phyloP scores from a whole-genome alignment of 495 filamentous ascomycete genomes.

The Neurospora sp. region DNA sequence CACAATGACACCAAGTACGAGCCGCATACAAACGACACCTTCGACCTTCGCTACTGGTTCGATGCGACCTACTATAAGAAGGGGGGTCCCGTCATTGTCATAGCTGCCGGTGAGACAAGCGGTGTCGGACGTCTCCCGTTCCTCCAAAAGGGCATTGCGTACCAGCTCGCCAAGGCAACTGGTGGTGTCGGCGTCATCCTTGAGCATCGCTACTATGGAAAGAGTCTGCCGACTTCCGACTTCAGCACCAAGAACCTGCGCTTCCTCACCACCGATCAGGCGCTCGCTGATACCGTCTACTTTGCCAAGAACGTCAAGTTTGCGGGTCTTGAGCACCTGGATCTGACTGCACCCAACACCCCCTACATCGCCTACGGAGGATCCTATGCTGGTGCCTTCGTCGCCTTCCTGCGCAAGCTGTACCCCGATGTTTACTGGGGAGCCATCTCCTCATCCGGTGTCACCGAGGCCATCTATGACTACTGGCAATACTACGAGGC shows the following conservation, averaged over 20 bases:
- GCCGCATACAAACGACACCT: constrained; percentile 51
- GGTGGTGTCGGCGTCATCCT: constrained; percentile 63
- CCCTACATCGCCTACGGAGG: constrained; percentile 66
- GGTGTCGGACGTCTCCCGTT: constrained; percentile 48
- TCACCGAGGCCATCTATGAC: constrained; percentile 59
- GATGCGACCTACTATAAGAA: constrained; percentile 53
- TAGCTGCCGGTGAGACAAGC: constrained; percentile 54
- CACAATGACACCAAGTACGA: constrained; percentile 59
- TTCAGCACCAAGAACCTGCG: constrained; percentile 55
- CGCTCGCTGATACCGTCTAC: constrained; percentile 60
- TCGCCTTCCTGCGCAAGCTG: constrained; percentile 55
- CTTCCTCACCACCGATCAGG: constrained; percentile 68
- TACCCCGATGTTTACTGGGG: constrained; percentile 63
- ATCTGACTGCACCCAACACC: constrained; percentile 46
- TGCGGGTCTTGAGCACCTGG: constrained; percentile 48
- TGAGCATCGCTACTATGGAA: constrained; percentile 68
- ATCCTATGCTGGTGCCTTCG: constrained; percentile 63
- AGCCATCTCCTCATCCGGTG: constrained; percentile 60
- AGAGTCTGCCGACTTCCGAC: constrained; percentile 46
- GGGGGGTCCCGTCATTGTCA: constrained; percentile 64
- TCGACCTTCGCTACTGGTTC: constrained; percentile 63
- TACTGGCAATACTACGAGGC: constrained; percentile 66
- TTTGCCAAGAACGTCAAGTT: constrained; percentile 61
- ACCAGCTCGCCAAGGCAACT: constrained; percentile 51
- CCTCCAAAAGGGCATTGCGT: constrained; percentile 59